Conservation (phyloP, 768 basidiomycete species). For the Lanmaoa pseudosensibilis region DNA sequence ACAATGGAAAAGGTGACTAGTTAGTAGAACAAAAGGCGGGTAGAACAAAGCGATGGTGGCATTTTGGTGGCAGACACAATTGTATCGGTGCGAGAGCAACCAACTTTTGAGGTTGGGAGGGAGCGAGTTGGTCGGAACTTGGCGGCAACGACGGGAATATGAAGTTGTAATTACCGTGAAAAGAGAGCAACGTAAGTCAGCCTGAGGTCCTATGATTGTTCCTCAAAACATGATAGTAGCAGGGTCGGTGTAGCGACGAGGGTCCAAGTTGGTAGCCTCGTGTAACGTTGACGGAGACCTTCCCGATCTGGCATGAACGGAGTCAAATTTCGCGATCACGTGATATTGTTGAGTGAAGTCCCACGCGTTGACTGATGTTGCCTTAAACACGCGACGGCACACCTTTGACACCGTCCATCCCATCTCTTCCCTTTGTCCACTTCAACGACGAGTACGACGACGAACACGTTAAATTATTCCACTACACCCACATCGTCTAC, state of each 20-base stretch:
- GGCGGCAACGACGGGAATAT: conserved; percentile 1
- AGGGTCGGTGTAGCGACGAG: conserved; percentile 6
- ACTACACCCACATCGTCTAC: conserved; percentile 5
- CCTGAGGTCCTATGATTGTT: too few relatives aligned
- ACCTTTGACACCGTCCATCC: conserved; percentile 8
- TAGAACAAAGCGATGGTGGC: not conserved
- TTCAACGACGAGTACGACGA: conserved; percentile 24
- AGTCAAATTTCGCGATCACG: conserved; percentile 32
- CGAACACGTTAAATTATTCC: conserved; percentile 20
- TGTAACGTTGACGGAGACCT: conserved; percentile 32
- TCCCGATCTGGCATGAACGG: conserved; percentile 13
- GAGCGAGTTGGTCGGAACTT: not conserved
- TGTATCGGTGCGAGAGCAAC: not conserved
- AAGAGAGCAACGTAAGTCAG: not conserved
- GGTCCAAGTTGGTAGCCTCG: conserved; percentile 33
- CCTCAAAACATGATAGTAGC: not conserved
- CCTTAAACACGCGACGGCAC: conserved; percentile 32
- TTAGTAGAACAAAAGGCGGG: conserved; percentile 17
- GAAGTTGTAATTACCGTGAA: not conserved
- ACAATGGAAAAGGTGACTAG: conserved; percentile 23
- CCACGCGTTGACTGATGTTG: conserved; percentile 26
- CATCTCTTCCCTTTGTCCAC: conserved; percentile 18
- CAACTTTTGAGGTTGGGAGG: not conserved
- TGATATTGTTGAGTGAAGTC: conserved; percentile 36
- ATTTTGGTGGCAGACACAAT: not conserved